These are phyloP conservation scores for Podaxis rugospora DNA, from an alignment of 768 basidiomycete genomes.

Conservation along the genomic window DNA sequence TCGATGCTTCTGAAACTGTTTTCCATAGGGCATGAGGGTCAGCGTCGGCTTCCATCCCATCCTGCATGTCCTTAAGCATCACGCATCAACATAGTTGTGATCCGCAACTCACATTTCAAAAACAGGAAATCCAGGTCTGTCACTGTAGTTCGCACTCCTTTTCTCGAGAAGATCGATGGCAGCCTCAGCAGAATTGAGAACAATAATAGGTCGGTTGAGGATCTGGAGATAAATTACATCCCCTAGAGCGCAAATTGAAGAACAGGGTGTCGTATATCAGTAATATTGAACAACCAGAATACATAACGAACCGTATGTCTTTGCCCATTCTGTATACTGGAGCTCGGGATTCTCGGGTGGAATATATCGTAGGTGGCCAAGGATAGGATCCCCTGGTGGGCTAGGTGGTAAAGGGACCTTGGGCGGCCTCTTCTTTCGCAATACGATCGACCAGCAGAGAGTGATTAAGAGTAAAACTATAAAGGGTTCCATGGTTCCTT, in stretches of 20 bases:
- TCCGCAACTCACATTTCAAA: neutral
- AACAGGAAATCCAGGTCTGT: neutral
- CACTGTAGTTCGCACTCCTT: slow-evolving; percentile 14
- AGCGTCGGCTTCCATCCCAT: neutral
- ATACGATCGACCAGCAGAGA: neutral
- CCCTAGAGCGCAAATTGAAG: neutral
- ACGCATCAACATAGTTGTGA: neutral
- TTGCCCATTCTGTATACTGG: slow-evolving; percentile 1
- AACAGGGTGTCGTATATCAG: neutral
- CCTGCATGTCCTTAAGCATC: neutral
- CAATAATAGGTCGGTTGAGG: slow-evolving; percentile 3
- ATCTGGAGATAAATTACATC: slow-evolving; percentile 1
- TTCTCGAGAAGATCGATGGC: slow-evolving; percentile 18
- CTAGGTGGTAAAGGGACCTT: neutral
- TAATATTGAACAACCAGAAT: neutral
- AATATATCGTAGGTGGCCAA: neutral
- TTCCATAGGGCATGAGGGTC: neutral
- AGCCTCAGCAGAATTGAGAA: slow-evolving; percentile 12
- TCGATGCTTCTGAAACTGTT: slow-evolving; percentile 5
- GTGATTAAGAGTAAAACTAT: neutral
- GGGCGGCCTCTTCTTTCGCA: neutral
- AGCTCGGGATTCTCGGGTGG: neutral
- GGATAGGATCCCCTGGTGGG: neutral
- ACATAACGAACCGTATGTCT: neutral
- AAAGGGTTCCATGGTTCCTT: neutral